Base-by-base conservation (phyloP, 371 early-diverging fungal genomes). In the Basidiobolus meristosporus region DNA sequence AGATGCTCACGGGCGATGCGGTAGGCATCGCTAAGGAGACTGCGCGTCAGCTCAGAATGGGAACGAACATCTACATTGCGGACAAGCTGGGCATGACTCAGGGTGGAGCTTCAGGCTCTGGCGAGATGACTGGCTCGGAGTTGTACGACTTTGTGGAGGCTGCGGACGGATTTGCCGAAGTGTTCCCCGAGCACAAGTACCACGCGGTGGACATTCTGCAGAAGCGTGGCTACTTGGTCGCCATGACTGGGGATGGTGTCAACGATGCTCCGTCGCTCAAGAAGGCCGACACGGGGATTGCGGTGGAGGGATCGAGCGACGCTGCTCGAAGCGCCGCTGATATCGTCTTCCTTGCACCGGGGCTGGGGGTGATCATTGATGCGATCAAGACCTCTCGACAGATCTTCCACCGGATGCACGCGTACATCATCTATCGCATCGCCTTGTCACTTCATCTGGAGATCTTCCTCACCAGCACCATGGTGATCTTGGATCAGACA, bases 1-100 rank as follows among this genome's bases (percentile, higher is more conserved):
- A 88, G 64, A 90, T 93, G 90, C 84, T 90, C 54, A 90, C 91
- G 22, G 95, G 91, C 52, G 89, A 88, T 57, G 89, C 87, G 53
- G 63, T 84, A 29, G 84, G 87, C 40, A 86, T 92, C 60, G 89
- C 83, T 39, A 76, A 75, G 54, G 74, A 88, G 52, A 74, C 85
- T 19, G 85, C 83, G 39, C 70, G 70, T 53, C 67, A 73, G 49
- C 67, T 75, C 23, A 67, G 67, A 47, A 69, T 77, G 74, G 75
- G 74, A 51, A 67, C 67, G 50, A 64, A 64, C 37, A 74, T 79
- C 69, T 73, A 68, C 62, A 60, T 71, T 40, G 66, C 77, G 21
- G 22, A 26, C 20, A 17, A 35, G 7, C 10, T 18, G 3, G 37
- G 33, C 7, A 28, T 43, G 19, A 18, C 1, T 7, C 28, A 43